Base-by-base conservation (phyloP, 129 eudicot genomes). In the Flaveria bidentis region DNA sequence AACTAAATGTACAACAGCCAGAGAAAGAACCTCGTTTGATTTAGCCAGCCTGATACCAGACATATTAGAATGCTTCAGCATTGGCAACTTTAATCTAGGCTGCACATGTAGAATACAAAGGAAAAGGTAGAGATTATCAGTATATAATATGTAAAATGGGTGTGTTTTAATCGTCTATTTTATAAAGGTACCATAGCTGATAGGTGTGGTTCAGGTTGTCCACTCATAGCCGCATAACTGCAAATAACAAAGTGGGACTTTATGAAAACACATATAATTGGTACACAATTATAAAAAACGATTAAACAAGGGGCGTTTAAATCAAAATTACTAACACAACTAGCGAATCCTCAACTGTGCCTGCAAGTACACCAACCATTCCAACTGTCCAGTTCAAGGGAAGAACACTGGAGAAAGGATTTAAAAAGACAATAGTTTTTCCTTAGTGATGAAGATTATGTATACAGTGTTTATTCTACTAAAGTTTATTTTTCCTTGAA, bases 321-420 rank as follows among this genome's bases (percentile, higher is more conserved):
- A 67, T 71, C 9, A 50, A 75, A 80, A 76, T 74, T 26, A 78
- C 97, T 85, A 1, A 95, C 99, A 80, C 89, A 12, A 95, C 80
- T 17, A 95, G 78, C 58, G 99, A 82, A 87, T 95, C 99, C 83
- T 95, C 99, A 71, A 91, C 94, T 66, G 97, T 91, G 62, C 87
- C 95, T 22, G 99, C 96, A 26, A 95, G 88, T 73, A 95, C 79
- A 50, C 99, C 99, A 50, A 95, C 96, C 96, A 90, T 90, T 36
- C 99, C 97, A 82, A 95, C 85, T 52, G 99, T 95, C 91, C 97
- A 95, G 69, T 91, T 89, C 73, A 91, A 85, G 10, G 97, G 99
- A 82, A 95, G 94, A 78, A 91, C 96, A 61, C 99, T 91, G 87
- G 42, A 77, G 74, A 61, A 28, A 58, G 46, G 30, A 63, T 20